These are phyloP conservation scores for Wallacemonas sp. DNA, from an alignment of 208 protist species.

Conservation along the genomic window DNA sequence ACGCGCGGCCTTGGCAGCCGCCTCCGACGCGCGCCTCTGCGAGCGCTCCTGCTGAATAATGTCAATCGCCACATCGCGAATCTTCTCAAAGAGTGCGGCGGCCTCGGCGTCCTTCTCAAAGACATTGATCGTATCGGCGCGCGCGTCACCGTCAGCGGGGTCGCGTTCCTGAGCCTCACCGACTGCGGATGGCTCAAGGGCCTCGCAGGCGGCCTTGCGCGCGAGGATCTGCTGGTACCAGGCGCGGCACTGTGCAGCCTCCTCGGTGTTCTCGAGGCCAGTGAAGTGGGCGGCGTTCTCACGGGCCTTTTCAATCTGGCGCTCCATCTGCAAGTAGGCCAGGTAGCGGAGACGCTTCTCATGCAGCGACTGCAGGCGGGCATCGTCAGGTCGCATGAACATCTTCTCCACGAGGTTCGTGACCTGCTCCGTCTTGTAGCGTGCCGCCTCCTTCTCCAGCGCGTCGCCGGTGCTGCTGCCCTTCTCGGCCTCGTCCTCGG, in stretches of 20 bases:
- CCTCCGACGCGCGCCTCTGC: slow-evolving; percentile 28
- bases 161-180: no score
- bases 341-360: slow-evolving; percentile 83
- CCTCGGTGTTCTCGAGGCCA: slow-evolving; percentile 52
- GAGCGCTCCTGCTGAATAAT: slow-evolving; percentile 29
- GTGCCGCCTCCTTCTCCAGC: slow-evolving; percentile 27
- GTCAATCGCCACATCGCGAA: slow-evolving; percentile 42
- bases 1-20: slow-evolving; percentile 30
- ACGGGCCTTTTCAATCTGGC: slow-evolving; percentile 75
- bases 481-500: slow-evolving; percentile 21
- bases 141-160: background rate
- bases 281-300: slow-evolving; percentile 71
- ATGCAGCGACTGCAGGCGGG: slow-evolving; percentile 61
- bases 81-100: slow-evolving; percentile 62
- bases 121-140: slow-evolving; percentile 36
- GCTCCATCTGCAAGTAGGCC: slow-evolving; percentile 83
- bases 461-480: background rate
- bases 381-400: slow-evolving; percentile 76
- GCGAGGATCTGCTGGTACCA: slow-evolving; percentile 55
- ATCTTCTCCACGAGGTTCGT: slow-evolving; percentile 78
- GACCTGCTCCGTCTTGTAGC: slow-evolving; percentile 40
- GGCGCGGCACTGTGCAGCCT: slow-evolving; percentile 55
- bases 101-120: slow-evolving; percentile 65
- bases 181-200: no score
- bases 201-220: slow-evolving; percentile 22